These are phyloP conservation scores for Erysimum pusillum DNA, from an alignment of 441 rosid species.

Conservation along the genomic window DNA sequence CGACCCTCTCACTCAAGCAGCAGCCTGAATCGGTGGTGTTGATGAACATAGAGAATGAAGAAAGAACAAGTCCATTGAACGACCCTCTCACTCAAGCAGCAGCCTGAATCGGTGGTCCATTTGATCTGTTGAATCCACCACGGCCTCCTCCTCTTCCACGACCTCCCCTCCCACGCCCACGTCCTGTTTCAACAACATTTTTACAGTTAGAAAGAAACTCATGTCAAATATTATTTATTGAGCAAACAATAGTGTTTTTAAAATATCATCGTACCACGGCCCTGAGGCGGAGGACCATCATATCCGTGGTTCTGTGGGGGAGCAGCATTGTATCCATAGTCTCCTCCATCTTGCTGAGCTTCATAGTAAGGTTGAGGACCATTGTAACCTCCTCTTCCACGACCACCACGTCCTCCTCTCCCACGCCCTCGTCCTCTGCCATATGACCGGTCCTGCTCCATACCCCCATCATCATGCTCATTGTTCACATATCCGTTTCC, in stretches of 20 bases:
- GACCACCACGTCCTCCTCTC: constrained; percentile 82
- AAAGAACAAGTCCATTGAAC: no score
- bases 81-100: no score
- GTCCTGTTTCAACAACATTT: constrained; percentile 51
- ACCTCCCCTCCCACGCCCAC: constrained; percentile 70
- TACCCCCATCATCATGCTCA: constrained; percentile 83
- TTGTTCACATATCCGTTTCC: constrained; percentile 66
- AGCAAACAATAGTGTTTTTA: neutral
- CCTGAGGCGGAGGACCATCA: constrained; percentile 73
- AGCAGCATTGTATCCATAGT: constrained; percentile 60
- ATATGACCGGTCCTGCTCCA: constrained; percentile 69
- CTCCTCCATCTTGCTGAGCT: constrained; percentile 78
- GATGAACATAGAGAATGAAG: no score
- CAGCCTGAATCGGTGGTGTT: no score
- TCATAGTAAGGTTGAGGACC: constrained; percentile 52
- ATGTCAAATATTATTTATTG: no score
- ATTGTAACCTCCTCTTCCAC: constrained; percentile 80
- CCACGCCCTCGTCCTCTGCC: constrained; percentile 78
- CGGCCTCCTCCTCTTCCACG: constrained; percentile 68
- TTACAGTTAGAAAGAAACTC: constrained; percentile 5
- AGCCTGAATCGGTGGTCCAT: constrained; percentile 67
- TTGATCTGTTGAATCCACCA: constrained; percentile 63
- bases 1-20: constrained; percentile 45
- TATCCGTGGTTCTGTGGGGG: constrained; percentile 71
- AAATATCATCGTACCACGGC: constrained; percentile 57